phyloP scores from a whole-genome alignment of 208 protist genomes.

The Trichomonas vaginalis region DNA sequence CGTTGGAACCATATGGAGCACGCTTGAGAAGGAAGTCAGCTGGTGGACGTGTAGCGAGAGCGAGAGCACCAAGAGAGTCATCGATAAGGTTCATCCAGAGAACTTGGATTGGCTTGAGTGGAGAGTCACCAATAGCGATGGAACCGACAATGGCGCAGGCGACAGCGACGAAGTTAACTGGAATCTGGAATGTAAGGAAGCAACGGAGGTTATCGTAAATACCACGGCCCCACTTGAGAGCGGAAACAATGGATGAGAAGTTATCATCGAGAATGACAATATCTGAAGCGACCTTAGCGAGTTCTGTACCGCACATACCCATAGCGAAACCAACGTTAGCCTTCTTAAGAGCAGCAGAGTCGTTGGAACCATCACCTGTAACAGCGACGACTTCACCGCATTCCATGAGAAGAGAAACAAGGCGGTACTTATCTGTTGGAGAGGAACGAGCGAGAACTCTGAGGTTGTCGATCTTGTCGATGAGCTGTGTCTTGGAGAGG shows the following conservation, averaged over 20 bases:
- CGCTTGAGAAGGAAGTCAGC: neutral
- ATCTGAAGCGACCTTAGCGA: constrained; percentile 59
- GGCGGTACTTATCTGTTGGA: constrained; percentile 35
- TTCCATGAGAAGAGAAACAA: neutral
- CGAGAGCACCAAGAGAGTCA: constrained; percentile 12
- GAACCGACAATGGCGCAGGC: neutral
- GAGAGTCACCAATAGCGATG: neutral
- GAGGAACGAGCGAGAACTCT: constrained; percentile 37
- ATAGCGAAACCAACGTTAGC: constrained; percentile 85
- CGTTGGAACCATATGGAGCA: neutral
- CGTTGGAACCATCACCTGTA: constrained; percentile 26
- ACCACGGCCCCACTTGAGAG: constrained; percentile 81
- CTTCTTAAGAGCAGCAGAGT: constrained; percentile 16
- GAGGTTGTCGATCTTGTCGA: neutral
- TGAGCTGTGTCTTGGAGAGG: neutral
- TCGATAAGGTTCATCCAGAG: constrained; percentile 27
- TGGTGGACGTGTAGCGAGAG: constrained; percentile 4
- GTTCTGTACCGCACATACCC: constrained; percentile 62
- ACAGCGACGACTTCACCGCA: constrained; percentile 49
- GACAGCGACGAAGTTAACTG: constrained; percentile 11
- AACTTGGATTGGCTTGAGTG: constrained; percentile 26
- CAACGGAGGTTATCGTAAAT: constrained; percentile 88
- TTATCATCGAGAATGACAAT: constrained; percentile 89
- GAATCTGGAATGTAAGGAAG: constrained; percentile 92
- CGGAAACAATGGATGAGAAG: constrained; percentile 77